Conservation (phyloP, 179 eudicot genomes). For the Silene vulgaris region DNA sequence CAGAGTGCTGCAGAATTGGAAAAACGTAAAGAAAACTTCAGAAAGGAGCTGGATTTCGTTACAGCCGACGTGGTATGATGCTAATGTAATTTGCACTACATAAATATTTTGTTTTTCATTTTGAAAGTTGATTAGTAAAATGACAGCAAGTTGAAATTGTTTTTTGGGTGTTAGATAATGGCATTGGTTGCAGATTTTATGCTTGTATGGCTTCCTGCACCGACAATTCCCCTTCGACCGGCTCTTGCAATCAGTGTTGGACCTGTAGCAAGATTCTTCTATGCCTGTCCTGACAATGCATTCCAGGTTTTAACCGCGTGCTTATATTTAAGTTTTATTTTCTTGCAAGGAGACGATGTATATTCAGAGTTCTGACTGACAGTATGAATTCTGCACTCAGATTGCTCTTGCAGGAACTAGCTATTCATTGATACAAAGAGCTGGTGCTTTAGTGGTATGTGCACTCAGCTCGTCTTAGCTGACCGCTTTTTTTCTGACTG, state of each 20-base stretch:
- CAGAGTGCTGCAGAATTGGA: constrained; percentile 78
- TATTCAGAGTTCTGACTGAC: not conserved
- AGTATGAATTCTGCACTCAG: constrained; percentile 31
- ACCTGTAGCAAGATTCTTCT: constrained; percentile 55
- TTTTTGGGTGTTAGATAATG: constrained; percentile 55
- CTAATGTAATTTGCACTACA: not conserved
- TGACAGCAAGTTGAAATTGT: constrained; percentile 15
- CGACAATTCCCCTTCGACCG: constrained; percentile 72
- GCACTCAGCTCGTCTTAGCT: not conserved
- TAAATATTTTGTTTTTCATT: not conserved
- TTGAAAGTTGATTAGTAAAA: not conserved
- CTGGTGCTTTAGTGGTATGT: constrained; percentile 58
- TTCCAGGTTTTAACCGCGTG: constrained; percentile 53
- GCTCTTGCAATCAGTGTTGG: constrained; percentile 56
- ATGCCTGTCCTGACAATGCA: constrained; percentile 81
- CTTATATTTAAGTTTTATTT: not conserved
- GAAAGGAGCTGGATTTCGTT: constrained; percentile 69
- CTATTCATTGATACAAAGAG: constrained; percentile 55
- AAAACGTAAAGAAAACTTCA: constrained; percentile 57
- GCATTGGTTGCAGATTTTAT: constrained; percentile 92
- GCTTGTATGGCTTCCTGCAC: constrained; percentile 97
- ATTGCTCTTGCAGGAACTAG: constrained; percentile 64
- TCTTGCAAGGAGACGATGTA: not conserved
- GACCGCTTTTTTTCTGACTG: not conserved
- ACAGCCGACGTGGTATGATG: constrained; percentile 68